Percentiles rank a stretch among this genome's conserved stretches.
These are phyloP conservation scores for Teratosphaeria zuluensis DNA, from an alignment of 2,329 filamentous ascomycete species.

Conservation along the genomic window DNA sequence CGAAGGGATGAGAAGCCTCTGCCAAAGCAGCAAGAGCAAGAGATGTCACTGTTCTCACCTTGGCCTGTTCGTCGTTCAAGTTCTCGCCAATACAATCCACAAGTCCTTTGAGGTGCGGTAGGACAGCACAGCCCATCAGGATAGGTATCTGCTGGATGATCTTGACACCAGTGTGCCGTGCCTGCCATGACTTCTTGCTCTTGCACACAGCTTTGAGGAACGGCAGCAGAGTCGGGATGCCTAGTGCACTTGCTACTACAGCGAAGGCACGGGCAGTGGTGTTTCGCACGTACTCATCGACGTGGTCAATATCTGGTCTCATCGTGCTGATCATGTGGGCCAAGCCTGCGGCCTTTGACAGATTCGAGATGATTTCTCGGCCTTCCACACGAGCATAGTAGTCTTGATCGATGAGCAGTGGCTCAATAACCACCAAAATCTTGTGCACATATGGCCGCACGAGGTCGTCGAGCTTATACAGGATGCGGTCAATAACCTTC, in stretches of 20 bases:
- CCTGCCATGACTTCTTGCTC: constrained; percentile 99
- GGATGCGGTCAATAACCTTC: constrained; percentile 96
- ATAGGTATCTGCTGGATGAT: constrained; percentile 99
- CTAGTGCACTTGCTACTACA: constrained; percentile 89
- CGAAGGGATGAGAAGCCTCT: constrained; percentile 93
- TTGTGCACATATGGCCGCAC: constrained; percentile 96
- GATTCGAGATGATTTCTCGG: constrained; percentile 96
- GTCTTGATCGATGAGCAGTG: constrained; percentile 97
- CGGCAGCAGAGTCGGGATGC: constrained; percentile 87
- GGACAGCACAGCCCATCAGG: constrained; percentile 91
- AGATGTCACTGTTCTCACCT: constrained; percentile 92
- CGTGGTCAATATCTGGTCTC: constrained; percentile 96
- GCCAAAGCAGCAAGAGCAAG: constrained; percentile 90
- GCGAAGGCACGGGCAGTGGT: constrained; percentile 95
- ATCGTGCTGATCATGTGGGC: constrained; percentile 99
- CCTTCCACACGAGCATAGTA: constrained; percentile 98
- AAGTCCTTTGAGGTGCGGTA: constrained; percentile 89
- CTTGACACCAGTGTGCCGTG: constrained; percentile 94
- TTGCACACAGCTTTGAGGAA: constrained; percentile 93
- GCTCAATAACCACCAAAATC: constrained; percentile 96
- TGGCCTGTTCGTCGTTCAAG: constrained; percentile 93
- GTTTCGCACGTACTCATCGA: constrained; percentile 96
- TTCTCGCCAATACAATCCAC: constrained; percentile 96
- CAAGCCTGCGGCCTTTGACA: constrained; percentile 90
- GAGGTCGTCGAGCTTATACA: constrained; percentile 96